Conservation (phyloP, 2,329 filamentous ascomycete species). For the Cladosporium sp. region DNA sequence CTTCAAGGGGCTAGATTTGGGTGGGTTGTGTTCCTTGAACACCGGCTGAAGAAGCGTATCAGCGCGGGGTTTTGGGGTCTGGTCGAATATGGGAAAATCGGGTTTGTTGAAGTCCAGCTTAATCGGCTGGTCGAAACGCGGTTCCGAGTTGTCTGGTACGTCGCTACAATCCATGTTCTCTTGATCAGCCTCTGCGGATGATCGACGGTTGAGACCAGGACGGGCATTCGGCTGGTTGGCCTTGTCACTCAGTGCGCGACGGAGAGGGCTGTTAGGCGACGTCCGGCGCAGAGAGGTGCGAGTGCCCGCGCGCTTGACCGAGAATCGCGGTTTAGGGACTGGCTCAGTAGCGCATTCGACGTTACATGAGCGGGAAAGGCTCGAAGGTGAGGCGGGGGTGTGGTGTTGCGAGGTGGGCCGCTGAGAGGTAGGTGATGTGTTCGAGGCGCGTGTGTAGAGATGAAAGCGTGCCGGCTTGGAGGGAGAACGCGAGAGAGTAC, state of each 20-base stretch:
- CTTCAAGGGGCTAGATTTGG: slow-evolving; percentile 80
- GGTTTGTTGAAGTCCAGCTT: slow-evolving; percentile 43
- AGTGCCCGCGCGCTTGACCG: slow-evolving; percentile 31
- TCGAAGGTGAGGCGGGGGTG: slow-evolving; percentile 37
- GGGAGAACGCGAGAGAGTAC: slow-evolving; percentile 88
- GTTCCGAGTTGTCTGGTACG: slow-evolving; percentile 18
- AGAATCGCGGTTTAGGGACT: slow-evolving; percentile 44
- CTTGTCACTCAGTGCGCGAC: slow-evolving; percentile 68
- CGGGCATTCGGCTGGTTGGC: slow-evolving; percentile 67
- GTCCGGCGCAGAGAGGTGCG: slow-evolving; percentile 45
- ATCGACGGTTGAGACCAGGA: slow-evolving; percentile 46
- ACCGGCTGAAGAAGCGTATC: slow-evolving; percentile 42
- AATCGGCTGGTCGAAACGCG: slow-evolving; percentile 40
- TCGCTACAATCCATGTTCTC: slow-evolving; percentile 33
- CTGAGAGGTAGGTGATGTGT: slow-evolving; percentile 33
- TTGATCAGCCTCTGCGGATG: slow-evolving; percentile 45
- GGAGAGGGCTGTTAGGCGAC: slow-evolving; percentile 76
- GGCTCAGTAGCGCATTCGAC: slow-evolving; percentile 29
- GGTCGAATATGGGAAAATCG: slow-evolving; percentile 1
- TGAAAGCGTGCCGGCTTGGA: slow-evolving; percentile 72
- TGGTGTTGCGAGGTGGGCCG: slow-evolving; percentile 33
- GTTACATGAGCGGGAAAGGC: slow-evolving; percentile 43
- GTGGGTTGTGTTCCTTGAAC: slow-evolving; percentile 47
- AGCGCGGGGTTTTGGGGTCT: slow-evolving; percentile 33
- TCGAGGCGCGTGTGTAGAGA: slow-evolving; percentile 51